Percentiles rank a stretch among this genome's conserved stretches.
phyloP scores from a whole-genome alignment of 1,284 basidiomycete genomes.

The Chalciporus sp. region DNA sequence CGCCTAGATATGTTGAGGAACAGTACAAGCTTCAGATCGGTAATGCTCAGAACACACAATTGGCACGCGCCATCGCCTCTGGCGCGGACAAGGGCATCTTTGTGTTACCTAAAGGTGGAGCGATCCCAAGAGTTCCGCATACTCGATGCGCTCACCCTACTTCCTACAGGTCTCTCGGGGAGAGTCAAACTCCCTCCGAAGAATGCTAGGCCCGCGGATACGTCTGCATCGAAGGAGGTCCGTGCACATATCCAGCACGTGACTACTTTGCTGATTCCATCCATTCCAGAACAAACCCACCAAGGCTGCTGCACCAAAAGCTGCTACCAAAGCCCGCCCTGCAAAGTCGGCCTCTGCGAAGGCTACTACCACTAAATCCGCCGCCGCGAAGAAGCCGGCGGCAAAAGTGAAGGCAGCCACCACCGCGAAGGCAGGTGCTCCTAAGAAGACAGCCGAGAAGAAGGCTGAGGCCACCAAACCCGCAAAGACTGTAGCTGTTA shows the following conservation, averaged over 20 bases:
- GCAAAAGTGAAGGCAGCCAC: constrained; percentile 25
- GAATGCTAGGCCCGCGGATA: constrained; percentile 46
- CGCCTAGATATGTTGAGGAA: constrained; percentile 71
- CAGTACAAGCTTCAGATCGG: constrained; percentile 80
- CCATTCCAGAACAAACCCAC: constrained; percentile 60
- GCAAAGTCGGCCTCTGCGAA: constrained; percentile 33
- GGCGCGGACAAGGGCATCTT: constrained; percentile 84
- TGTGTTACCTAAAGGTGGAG: constrained; percentile 81
- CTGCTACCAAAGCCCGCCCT: constrained; percentile 35
- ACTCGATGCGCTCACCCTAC: constrained; percentile 6
- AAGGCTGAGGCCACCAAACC: constrained; percentile 26
- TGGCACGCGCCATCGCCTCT: constrained; percentile 78
- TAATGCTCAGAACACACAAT: constrained; percentile 77
- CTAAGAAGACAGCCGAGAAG: constrained; percentile 28
- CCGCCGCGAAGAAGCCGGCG: constrained; percentile 20
- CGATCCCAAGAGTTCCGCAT: constrained; percentile 6
- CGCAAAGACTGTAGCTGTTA: constrained; percentile 24
- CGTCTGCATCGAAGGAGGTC: constrained; percentile 71
- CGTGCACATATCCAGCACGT: constrained; percentile 30
- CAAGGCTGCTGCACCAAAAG: constrained; percentile 33
- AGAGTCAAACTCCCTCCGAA: constrained; percentile 86
- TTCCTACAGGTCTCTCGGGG: constrained; percentile 63
- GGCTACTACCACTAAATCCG: constrained; percentile 16
- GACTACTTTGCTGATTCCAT: constrained; percentile 18
- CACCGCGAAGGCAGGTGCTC: constrained; percentile 25